These are phyloP conservation scores for Xylariaceae sp. DNA, from an alignment of 2,329 filamentous ascomycete species.

Conservation along the genomic window DNA sequence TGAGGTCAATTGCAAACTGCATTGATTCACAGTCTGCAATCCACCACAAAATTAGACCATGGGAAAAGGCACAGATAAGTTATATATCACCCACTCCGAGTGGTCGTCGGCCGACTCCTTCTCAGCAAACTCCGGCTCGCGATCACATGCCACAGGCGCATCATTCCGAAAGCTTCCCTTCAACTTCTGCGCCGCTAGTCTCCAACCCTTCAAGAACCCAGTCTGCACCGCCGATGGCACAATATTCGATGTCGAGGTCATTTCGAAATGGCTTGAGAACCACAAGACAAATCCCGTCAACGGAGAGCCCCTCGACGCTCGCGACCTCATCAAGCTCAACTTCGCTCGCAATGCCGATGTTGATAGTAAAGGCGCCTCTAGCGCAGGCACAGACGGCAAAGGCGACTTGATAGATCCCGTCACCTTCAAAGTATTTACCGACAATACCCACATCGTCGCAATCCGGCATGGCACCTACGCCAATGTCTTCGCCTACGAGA, in stretches of 20 bases:
- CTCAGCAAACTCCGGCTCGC: slow-evolving; percentile 68
- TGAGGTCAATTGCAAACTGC: too few species aligned
- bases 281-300: slow-evolving; percentile 89
- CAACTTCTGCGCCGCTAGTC: slow-evolving; percentile 94
- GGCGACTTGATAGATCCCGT: slow-evolving; percentile 93
- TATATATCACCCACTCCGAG: slow-evolving; percentile 90
- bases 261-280: slow-evolving; percentile 89
- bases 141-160: slow-evolving; percentile 52
- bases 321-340: slow-evolving; percentile 84
- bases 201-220: slow-evolving; percentile 91
- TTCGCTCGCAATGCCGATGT: slow-evolving; percentile 85
- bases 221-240: slow-evolving; percentile 86
- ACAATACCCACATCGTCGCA: slow-evolving; percentile 95
- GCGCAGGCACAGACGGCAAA: slow-evolving; percentile 46
- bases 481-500: slow-evolving; percentile 96
- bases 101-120: slow-evolving; percentile 91
- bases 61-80: slow-evolving; percentile 55
- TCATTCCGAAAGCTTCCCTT: slow-evolving; percentile 88
- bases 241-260: slow-evolving; percentile 94
- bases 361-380: slow-evolving; percentile 43
- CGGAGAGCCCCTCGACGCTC: slow-evolving; percentile 70
- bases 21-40: too few species aligned
- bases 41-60: slow-evolving; percentile 24
- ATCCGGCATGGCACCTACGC: slow-evolving; percentile 75
- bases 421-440: slow-evolving; percentile 94